Conservation (phyloP, 73 alveolate genomes). For the Tetrahymena thermophila region DNA sequence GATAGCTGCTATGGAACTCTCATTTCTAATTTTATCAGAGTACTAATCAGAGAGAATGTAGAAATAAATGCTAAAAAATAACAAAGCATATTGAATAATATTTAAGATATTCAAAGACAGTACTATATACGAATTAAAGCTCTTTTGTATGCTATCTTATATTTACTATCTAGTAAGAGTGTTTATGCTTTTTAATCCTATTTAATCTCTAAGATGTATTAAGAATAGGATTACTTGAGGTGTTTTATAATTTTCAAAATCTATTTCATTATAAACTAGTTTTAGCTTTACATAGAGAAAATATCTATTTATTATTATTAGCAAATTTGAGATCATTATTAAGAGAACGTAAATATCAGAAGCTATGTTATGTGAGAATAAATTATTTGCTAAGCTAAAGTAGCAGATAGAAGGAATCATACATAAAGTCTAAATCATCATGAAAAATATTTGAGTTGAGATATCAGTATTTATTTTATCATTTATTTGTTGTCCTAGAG, state of each 20-base stretch:
- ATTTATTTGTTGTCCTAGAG: background rate
- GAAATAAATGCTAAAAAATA: background rate
- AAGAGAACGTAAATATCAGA: background rate
- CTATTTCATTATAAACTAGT: background rate
- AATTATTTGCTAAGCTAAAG: background rate
- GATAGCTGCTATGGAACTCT: background rate
- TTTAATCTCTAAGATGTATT: background rate
- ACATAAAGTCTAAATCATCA: background rate
- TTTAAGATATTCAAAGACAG: background rate
- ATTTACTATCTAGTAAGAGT: background rate
- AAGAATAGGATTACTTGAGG: background rate
- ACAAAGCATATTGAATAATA: background rate
- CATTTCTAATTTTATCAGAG: background rate
- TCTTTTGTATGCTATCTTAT: background rate
- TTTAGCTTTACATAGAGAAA: background rate
- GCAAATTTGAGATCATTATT: background rate
- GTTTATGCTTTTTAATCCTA: background rate
- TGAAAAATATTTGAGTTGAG: background rate
- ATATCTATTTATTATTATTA: background rate
- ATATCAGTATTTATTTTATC: background rate
- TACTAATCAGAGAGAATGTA: background rate
- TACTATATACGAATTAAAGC: background rate
- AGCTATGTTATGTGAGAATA: background rate
- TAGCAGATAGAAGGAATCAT: background rate
- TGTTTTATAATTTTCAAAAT: background rate